Percentiles rank a stretch among this genome's conserved stretches.
phyloP scores from a whole-genome alignment of 2,329 filamentous ascomycete species.

The Fusarium clavum region DNA sequence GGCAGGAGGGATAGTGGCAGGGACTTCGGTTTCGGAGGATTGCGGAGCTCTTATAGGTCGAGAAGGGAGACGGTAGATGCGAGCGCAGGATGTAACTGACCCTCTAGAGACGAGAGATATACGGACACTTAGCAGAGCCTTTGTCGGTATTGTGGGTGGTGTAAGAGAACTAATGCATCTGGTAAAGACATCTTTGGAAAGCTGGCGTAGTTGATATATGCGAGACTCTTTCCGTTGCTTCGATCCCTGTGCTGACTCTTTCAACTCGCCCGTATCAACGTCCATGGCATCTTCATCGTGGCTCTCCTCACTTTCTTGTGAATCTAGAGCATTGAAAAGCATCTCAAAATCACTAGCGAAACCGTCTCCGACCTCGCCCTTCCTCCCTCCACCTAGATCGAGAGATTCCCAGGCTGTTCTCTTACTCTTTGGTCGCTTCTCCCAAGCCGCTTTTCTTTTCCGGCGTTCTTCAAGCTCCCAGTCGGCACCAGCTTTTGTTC shows the following conservation, averaged over 20 bases:
- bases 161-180: conserved; percentile 41
- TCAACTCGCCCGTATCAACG: conserved; percentile 41
- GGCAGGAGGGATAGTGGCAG: conserved; percentile 55
- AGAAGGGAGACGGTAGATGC: conserved; percentile 84
- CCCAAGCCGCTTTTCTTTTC: conserved; percentile 83
- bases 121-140: conserved; percentile 69
- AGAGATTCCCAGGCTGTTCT: conserved; percentile 79
- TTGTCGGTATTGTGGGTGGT: conserved; percentile 46
- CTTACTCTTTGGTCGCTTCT: conserved; percentile 83
- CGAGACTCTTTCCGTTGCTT: background rate
- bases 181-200: conserved; percentile 50
- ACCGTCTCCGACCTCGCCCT: conserved; percentile 84
- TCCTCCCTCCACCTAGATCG: conserved; percentile 77
- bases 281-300: conserved; percentile 49
- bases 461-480: conserved; percentile 78
- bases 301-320: conserved; percentile 21
- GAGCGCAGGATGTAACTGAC: conserved; percentile 75
- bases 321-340: conserved; percentile 60
- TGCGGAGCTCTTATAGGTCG: conserved; percentile 33
- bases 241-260: background rate
- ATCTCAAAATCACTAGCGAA: conserved; percentile 87
- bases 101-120: conserved; percentile 78
- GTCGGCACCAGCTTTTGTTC: conserved; percentile 79
- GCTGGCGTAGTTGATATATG: conserved; percentile 38
- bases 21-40: conserved; percentile 57